Conservation (phyloP, 2,329 filamentous ascomycete species). For the Cyclaneusma minus region DNA sequence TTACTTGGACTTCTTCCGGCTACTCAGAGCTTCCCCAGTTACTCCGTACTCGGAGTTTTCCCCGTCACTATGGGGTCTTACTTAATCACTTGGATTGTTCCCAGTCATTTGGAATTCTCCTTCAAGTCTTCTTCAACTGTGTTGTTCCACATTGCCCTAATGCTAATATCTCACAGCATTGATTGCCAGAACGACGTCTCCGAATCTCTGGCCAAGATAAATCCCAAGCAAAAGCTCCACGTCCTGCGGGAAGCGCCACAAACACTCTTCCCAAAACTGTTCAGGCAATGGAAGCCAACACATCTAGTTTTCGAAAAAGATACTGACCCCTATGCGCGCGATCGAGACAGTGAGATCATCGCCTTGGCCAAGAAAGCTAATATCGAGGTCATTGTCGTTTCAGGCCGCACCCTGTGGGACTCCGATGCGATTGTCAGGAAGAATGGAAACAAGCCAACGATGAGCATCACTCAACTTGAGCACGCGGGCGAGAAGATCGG, state of each 20-base stretch:
- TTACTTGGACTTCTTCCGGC: too few species aligned
- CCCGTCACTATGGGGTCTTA: neutral
- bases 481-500: constrained; percentile 47
- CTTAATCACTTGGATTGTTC: too few species aligned
- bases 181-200: constrained; percentile 63
- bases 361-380: constrained; percentile 46
- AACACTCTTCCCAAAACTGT: constrained; percentile 55
- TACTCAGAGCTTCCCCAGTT: too few species aligned
- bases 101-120: too few species aligned
- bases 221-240: constrained; percentile 54
- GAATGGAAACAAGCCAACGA: constrained; percentile 55
- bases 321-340: constrained; percentile 55
- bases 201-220: constrained; percentile 49
- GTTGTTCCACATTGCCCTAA: too few species aligned
- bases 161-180: constrained; percentile 26
- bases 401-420: constrained; percentile 59
- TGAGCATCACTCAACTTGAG: constrained; percentile 56
- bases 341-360: constrained; percentile 44
- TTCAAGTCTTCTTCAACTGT: too few species aligned
- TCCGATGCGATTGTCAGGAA: constrained; percentile 51
- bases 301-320: constrained; percentile 70
- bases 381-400: constrained; percentile 48
- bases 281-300: constrained; percentile 57
- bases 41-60: too few species aligned
- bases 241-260: constrained; percentile 59